A percentile compares a stretch with the other conserved stretches of the same genome.
These are phyloP conservation scores for Chenopodium suecicum DNA, from an alignment of 148 eudicot species.

Conservation along the genomic window DNA sequence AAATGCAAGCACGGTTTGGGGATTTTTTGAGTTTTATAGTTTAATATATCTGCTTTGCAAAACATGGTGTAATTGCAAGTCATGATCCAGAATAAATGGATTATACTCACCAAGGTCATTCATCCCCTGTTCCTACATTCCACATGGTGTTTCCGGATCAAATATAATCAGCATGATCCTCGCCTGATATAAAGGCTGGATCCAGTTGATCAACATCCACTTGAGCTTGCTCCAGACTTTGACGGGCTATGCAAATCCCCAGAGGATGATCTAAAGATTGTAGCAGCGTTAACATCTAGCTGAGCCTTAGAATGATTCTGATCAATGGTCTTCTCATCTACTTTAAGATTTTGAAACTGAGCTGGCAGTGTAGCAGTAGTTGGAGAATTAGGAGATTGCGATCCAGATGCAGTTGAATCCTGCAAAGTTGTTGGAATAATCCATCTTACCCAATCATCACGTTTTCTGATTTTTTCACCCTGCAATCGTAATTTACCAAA, in stretches of 20 bases:
- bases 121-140: conserved; percentile 9
- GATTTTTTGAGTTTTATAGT: not conserved
- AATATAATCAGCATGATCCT: conserved; percentile 15
- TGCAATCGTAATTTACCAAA: conserved; percentile 26
- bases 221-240: conserved; percentile 23
- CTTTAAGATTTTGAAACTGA: conserved; percentile 40
- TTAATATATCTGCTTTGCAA: conserved; percentile 15
- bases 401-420: conserved; percentile 29
- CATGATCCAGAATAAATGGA: not conserved
- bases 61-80: conserved; percentile 15
- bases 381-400: conserved; percentile 33
- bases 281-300: conserved; percentile 23
- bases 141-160: not conserved
- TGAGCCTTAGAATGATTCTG: conserved; percentile 14
- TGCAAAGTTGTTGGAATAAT: conserved; percentile 52
- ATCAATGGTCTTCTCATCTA: conserved; percentile 39
- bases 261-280: conserved; percentile 34
- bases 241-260: conserved; percentile 33
- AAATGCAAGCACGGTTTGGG: too few species aligned
- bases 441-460: conserved; percentile 71
- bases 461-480: conserved; percentile 70
- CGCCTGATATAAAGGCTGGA: not conserved
- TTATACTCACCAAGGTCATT: conserved; percentile 24
- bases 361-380: conserved; percentile 31
- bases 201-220: conserved; percentile 25